Evolutionary conservation across 768 basidiomycete species (phyloP), one percentile per base, ranked within the genome.

Genomic region (Macrolepiota dolichaula): DNA sequence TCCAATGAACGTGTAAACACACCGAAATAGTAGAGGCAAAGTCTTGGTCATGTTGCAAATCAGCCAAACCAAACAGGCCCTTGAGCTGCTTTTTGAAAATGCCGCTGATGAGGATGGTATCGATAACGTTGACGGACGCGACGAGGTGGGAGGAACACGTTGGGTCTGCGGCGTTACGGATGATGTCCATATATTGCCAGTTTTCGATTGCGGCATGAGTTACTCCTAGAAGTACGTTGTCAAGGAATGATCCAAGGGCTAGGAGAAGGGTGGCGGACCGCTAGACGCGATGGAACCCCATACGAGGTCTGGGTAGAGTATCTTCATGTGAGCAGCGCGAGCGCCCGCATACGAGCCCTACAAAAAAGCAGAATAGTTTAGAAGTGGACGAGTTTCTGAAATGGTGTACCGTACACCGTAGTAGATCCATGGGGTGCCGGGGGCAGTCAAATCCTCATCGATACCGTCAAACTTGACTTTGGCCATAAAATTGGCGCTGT

Each of bases 301-400:
- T 3, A 93, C 89, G n/a, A 96, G 77, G 35, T 94, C 85, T 0
- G 94, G 94, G 68, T 94, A 95, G 25, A 95, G 79, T 35, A 92
- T 76, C 57, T 84, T 85, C 89, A 96, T 94, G 68, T 96, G 92
- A 0, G 96, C 96, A 0, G 94, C 88, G 12, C 95, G 87, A 7
- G 95, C 96, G 62, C 96, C 96, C 10, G 94, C 94, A 66, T 96
- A 96, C 0, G 92, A 94, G 7, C 91, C 90, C 88, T 89, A 65
- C 4, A 42, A 63, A 12, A 50, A n/a, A 32, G 51, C 64, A 37
- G 63, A 51, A 27, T 6, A 29, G 37, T 1, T 13, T 27, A 22
- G 6, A 17, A 55, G 59, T 36, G 55, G 22, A n/a, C 35, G 12
- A 27, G n/a, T n/a, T 47, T 12, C 22, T 58, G 4, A 27, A 55